Conservation (phyloP, 1,139 yeast genomes). For the Barnettozyma hawaiiensis region DNA sequence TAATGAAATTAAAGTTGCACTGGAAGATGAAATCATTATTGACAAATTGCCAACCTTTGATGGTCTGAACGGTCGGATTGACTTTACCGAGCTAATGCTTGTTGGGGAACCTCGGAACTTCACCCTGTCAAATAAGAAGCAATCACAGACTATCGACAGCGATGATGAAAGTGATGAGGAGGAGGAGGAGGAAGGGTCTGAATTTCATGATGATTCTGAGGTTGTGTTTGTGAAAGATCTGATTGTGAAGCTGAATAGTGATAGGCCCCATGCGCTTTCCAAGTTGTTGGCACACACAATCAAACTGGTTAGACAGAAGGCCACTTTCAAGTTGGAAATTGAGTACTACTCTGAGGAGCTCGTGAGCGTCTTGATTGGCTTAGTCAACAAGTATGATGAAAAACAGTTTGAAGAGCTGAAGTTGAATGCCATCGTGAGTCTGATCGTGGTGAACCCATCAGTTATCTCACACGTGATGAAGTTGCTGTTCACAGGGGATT, state of each 20-base stretch:
- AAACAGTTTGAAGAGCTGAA: slow-evolving; percentile 51
- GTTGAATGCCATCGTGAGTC: slow-evolving; percentile 51
- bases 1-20: slow-evolving; percentile 29
- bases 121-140: slow-evolving; percentile 14
- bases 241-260: slow-evolving; percentile 23
- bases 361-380: slow-evolving; percentile 38
- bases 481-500: slow-evolving; percentile 52
- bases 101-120: slow-evolving; percentile 13
- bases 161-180: slow-evolving; percentile 17
- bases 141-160: slow-evolving; percentile 10
- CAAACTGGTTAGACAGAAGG: slow-evolving; percentile 32
- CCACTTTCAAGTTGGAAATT: slow-evolving; percentile 30
- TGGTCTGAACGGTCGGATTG: slow-evolving; percentile 13
- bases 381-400: slow-evolving; percentile 45
- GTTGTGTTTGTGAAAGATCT: slow-evolving; percentile 34
- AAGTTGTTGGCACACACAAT: slow-evolving; percentile 28
- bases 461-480: slow-evolving; percentile 35
- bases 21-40: slow-evolving; percentile 25
- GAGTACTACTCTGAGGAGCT: slow-evolving; percentile 43
- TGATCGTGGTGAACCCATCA: slow-evolving; percentile 44
- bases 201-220: slow-evolving; percentile 24
- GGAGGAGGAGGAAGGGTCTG: slow-evolving; percentile 18
- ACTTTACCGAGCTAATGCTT: slow-evolving; percentile 21
- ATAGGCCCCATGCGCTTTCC: slow-evolving; percentile 14
- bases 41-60: slow-evolving; percentile 14